Percentiles rank a stretch among this genome's conserved stretches.
Conservation (phyloP, 2,329 filamentous ascomycete genomes). For the Sporothrix protearum region DNA sequence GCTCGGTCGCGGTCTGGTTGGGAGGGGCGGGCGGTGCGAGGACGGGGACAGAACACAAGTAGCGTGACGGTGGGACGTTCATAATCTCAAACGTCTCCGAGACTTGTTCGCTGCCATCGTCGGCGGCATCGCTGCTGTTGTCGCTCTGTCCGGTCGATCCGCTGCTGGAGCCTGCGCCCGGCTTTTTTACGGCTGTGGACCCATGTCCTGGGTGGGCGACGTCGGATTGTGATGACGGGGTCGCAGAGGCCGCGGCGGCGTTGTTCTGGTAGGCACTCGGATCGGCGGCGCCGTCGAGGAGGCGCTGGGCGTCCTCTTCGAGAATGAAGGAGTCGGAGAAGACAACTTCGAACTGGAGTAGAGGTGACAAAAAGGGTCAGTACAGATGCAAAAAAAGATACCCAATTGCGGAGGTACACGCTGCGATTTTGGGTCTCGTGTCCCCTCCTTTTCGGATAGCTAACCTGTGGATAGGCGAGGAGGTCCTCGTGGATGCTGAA, state of each 20-base stretch:
- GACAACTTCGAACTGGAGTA: constrained; percentile 71
- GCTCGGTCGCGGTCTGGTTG: constrained; percentile 63
- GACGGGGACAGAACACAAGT: constrained; percentile 79
- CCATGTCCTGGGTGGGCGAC: constrained; percentile 39
- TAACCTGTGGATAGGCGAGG: constrained; percentile 79
- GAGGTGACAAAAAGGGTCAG: background rate
- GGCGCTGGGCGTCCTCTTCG: constrained; percentile 63
- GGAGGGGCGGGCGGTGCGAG: constrained; percentile 56
- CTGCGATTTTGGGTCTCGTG: background rate
- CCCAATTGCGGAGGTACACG: background rate
- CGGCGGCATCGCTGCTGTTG: constrained; percentile 32
- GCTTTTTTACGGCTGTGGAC: constrained; percentile 32
- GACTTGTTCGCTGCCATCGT: constrained; percentile 37
- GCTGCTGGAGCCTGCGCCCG: background rate
- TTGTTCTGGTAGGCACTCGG: background rate
- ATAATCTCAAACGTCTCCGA: constrained; percentile 67
- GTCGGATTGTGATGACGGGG: constrained; percentile 41
- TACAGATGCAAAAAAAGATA: background rate
- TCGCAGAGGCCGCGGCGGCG: constrained; percentile 42
- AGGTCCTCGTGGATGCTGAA: constrained; percentile 90
- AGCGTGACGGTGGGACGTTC: constrained; percentile 64
- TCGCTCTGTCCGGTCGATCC: constrained; percentile 6
- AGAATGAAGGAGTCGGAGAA: constrained; percentile 71
- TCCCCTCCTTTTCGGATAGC: constrained; percentile 25
- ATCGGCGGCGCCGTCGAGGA: constrained; percentile 46